These are phyloP conservation scores for Vaccinium vitisidaea DNA, from an alignment of 148 eudicot genomes.

Conservation along the genomic window DNA sequence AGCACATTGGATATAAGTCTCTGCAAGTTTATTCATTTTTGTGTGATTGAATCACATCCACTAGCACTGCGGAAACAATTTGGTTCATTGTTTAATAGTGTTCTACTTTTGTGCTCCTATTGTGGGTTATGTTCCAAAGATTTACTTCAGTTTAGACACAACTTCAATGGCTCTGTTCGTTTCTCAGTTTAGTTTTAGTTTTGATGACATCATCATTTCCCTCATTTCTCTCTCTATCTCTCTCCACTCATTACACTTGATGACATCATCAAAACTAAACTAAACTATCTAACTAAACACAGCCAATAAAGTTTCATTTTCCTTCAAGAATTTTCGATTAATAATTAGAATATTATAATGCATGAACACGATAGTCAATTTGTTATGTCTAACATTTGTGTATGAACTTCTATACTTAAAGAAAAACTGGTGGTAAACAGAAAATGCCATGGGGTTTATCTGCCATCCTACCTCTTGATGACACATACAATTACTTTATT, in stretches of 20 bases:
- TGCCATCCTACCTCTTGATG: neutral
- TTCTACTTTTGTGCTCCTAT: neutral
- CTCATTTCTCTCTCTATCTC: too few relatives aligned
- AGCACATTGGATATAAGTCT: neutral
- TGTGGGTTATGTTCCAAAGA: too few relatives aligned
- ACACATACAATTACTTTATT: neutral
- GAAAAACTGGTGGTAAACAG: neutral
- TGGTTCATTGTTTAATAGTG: neutral
- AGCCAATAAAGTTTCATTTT: too few relatives aligned
- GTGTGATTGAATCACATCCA: neutral
- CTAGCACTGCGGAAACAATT: neutral
- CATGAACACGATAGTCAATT: neutral
- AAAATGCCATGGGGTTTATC: neutral
- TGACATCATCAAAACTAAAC: too few relatives aligned
- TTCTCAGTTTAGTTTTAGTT: too few relatives aligned
- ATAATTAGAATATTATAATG: neutral
- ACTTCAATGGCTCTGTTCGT: too few relatives aligned
- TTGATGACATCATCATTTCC: too few relatives aligned
- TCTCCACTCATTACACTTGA: too few relatives aligned
- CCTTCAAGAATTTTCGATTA: too few relatives aligned
- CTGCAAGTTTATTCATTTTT: neutral
- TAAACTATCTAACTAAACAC: too few relatives aligned
- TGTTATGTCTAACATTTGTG: neutral
- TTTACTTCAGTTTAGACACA: neutral
- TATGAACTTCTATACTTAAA: neutral